Evolutionary conservation across 139 green algal species (phyloP), one percentile per base, ranked within the genome.

Genomic region (Astrephomene gubernaculifera): DNA sequence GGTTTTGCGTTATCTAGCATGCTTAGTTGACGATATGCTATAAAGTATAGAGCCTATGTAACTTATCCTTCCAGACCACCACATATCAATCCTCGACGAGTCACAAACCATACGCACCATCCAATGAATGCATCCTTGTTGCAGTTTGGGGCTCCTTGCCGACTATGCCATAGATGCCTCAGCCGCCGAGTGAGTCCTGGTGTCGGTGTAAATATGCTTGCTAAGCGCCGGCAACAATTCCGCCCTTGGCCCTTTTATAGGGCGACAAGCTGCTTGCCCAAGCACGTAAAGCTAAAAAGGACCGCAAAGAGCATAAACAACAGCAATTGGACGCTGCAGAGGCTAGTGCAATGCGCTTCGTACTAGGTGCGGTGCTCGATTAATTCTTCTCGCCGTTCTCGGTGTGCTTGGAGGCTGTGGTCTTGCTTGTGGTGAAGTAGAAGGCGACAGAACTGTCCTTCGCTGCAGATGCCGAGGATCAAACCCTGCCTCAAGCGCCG

Each of bases 291-390:
- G 29, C 31, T 0, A 83, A 83, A 60, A 83, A 72, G 43, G 45
- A 14, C 41, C 64, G 60, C 14, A 83, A 61, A 21, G 29, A 63
- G 31, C 60, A 63, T 8, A 9, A 41, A 2, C 60, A 72, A 5
- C 17, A 72, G 43, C n/a, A 29, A 12, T 27, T 5, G 0, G 74
- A 82, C 8, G 38, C 14, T 1, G 2, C 9, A 21, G 76, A 72
- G 5, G 1, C 57, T 17, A 39, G 22, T 5, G 3, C 38, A 17
- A n/a, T 60, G 5, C 76, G 76, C 39, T 64, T 83, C n/a, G 60
- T 83, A 22, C 39, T 83, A 8, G 76, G 76, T 83, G 38, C 68
- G 68, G 27, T 65, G 22, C 57, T n/a, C n/a, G n/a, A n/a, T n/a
- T n/a, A n/a, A n/a, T n/a, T 65, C 6, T n/a, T 65, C 49, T 57